These are phyloP conservation scores for Coemansia sp. DNA, from an alignment of 192 early-diverging fungal species.

Conservation along the genomic window DNA sequence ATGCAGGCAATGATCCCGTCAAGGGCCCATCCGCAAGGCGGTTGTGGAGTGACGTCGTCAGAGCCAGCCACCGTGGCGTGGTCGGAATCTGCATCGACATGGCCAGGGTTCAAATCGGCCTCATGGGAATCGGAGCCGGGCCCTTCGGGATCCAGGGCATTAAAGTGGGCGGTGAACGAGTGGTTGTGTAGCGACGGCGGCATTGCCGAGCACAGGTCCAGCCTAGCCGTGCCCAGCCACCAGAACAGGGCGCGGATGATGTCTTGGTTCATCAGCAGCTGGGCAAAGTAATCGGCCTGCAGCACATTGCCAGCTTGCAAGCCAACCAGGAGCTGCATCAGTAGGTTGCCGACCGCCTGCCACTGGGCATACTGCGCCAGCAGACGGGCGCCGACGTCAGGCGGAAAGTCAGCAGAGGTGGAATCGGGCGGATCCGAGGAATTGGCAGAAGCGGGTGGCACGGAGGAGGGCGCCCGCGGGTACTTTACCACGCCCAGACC, in stretches of 20 bases:
- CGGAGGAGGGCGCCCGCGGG: constrained; percentile 5
- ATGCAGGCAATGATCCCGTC: constrained; percentile 16
- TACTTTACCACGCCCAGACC: constrained; percentile 34
- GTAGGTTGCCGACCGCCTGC: constrained; percentile 22
- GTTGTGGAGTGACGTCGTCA: too few relatives aligned
- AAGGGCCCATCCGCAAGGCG: too few relatives aligned
- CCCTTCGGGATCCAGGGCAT: neutral
- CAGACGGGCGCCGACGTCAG: constrained; percentile 27
- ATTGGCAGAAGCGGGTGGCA: neutral
- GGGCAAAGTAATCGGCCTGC: constrained; percentile 43
- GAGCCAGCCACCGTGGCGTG: too few relatives aligned
- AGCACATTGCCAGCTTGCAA: constrained; percentile 39
- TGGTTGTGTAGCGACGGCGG: constrained; percentile 18
- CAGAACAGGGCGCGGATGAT: constrained; percentile 42
- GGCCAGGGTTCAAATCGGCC: too few relatives aligned
- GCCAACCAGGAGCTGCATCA: constrained; percentile 24
- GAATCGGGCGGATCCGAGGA: neutral
- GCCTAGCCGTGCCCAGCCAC: constrained; percentile 42
- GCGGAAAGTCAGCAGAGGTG: neutral
- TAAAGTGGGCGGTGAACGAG: constrained; percentile 13
- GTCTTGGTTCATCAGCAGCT: constrained; percentile 47
- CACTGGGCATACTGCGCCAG: constrained; percentile 46
- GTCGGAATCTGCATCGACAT: too few relatives aligned
- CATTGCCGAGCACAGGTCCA: constrained; percentile 11
- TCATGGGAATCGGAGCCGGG: too few relatives aligned